phyloP scores from a whole-genome alignment of 768 basidiomycete species.

The Phylloporus rhodoxanthus region DNA sequence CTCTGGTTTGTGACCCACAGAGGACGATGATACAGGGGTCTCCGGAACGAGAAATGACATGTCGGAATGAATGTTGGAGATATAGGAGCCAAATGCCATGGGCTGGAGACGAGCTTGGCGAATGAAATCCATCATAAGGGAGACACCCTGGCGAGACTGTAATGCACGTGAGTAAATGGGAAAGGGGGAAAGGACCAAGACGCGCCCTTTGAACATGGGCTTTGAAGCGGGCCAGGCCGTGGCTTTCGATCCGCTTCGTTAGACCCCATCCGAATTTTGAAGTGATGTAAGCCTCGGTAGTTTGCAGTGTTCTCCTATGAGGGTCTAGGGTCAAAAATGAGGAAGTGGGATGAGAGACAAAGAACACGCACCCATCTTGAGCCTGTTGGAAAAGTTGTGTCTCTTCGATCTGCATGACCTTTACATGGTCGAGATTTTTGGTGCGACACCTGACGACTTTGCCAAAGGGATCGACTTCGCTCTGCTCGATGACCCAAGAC shows the following conservation, averaged over 20 bases:
- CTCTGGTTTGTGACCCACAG: conserved; percentile 16
- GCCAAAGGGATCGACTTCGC: conserved; percentile 82
- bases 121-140: conserved; percentile 70
- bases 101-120: conserved; percentile 68
- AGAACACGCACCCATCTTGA: conserved; percentile 54
- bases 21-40: conserved; percentile 11
- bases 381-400: conserved; percentile 65
- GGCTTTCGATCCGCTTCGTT: conserved; percentile 80
- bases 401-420: conserved; percentile 91
- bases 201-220: conserved; percentile 78
- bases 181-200: conserved; percentile 4
- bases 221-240: conserved; percentile 80
- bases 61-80: conserved; percentile 30
- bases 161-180: conserved; percentile 1
- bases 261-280: conserved; percentile 90
- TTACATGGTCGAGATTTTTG: conserved; percentile 89
- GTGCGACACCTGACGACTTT: conserved; percentile 74
- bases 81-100: conserved; percentile 38
- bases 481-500: conserved; percentile 93
- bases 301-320: conserved; percentile 71
- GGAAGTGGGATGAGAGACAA: neutral
- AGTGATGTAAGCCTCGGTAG: conserved; percentile 80
- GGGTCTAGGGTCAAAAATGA: conserved; percentile 2
- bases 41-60: conserved; percentile 26
- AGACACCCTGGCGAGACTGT: conserved; percentile 84